These are phyloP conservation scores for Trichophyton benhamiae DNA, from an alignment of 2,329 filamentous ascomycete genomes.

Conservation along the genomic window DNA sequence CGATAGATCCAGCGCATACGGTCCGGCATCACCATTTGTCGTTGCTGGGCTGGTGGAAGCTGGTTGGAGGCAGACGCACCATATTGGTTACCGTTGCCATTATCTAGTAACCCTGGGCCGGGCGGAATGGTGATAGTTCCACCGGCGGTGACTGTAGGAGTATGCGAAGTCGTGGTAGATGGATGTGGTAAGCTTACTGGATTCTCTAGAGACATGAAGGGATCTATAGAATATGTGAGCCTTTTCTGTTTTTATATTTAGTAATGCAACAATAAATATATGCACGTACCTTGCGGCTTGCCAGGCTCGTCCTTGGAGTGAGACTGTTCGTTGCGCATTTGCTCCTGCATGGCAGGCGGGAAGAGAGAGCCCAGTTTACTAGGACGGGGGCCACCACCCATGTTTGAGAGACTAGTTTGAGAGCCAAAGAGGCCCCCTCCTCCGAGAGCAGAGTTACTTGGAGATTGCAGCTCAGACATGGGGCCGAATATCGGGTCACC, in stretches of 20 bases:
- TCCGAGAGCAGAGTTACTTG: slow-evolving; percentile 28
- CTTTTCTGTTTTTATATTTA: slow-evolving; percentile 1
- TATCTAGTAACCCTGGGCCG: slow-evolving; percentile 20
- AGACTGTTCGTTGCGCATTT: slow-evolving; percentile 55
- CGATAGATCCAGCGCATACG: slow-evolving; percentile 98
- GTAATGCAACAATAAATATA: slow-evolving; percentile 17
- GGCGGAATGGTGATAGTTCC: slow-evolving; percentile 20
- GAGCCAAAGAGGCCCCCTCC: slow-evolving; percentile 51
- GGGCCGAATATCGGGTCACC: slow-evolving; percentile 58
- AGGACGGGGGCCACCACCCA: slow-evolving; percentile 58
- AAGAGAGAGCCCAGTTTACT: slow-evolving; percentile 84
- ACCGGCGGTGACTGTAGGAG: slow-evolving; percentile 26
- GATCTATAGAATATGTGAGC: slow-evolving; percentile 15
- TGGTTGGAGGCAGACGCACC: slow-evolving; percentile 45
- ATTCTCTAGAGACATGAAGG: slow-evolving; percentile 22
- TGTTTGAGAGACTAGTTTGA: slow-evolving; percentile 39
- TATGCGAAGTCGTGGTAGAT: slow-evolving; percentile 23
- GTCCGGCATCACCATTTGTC: slow-evolving; percentile 98
- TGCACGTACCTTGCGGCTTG: slow-evolving; percentile 43
- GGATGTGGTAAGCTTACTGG: slow-evolving; percentile 21
- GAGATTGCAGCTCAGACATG: slow-evolving; percentile 58
- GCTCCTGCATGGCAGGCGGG: slow-evolving; percentile 76
- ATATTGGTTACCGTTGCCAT: slow-evolving; percentile 24
- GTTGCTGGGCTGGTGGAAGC: slow-evolving; percentile 55
- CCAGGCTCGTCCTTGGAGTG: slow-evolving; percentile 53